Evolutionary conservation across 495 filamentous ascomycete species (phyloP).

Genomic region (Oidiodendron maius): DNA sequence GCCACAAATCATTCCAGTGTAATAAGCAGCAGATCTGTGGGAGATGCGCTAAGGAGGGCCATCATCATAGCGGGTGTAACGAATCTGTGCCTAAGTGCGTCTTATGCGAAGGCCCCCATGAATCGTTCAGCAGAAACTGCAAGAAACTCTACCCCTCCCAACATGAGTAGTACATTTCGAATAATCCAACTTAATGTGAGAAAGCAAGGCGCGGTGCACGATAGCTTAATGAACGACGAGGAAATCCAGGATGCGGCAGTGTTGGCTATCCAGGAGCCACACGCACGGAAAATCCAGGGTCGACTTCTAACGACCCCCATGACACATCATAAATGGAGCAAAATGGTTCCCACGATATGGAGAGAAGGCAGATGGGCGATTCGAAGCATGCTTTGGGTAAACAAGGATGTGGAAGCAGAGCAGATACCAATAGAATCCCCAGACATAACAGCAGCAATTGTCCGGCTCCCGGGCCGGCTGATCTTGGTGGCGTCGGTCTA

Average conservation of each 20-base stretch:
- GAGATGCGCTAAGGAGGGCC: background rate
- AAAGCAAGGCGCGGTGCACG: background rate
- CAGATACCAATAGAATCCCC: background rate
- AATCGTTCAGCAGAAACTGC: background rate
- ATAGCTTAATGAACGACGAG: background rate
- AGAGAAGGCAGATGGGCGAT: background rate
- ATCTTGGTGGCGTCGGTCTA: conserved; percentile 20
- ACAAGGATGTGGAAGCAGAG: background rate
- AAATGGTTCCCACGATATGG: background rate
- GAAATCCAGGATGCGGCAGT: background rate
- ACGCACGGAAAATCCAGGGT: background rate
- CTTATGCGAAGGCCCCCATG: background rate
- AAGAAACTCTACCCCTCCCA: background rate
- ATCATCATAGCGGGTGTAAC: background rate
- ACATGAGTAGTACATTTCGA: background rate
- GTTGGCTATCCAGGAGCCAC: background rate
- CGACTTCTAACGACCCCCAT: background rate
- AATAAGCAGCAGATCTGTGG: background rate
- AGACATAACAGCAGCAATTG: conserved; percentile 14
- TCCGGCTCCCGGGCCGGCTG: conserved; percentile 15
- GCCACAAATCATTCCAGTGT: background rate
- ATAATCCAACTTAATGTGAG: background rate
- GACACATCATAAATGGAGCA: background rate
- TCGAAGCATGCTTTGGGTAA: background rate
- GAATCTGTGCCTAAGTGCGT: background rate